A percentile compares a stretch with the other conserved stretches of the same genome.
phyloP scores from a whole-genome alignment of 2,329 filamentous ascomycete genomes.

The Alternaria sp. region DNA sequence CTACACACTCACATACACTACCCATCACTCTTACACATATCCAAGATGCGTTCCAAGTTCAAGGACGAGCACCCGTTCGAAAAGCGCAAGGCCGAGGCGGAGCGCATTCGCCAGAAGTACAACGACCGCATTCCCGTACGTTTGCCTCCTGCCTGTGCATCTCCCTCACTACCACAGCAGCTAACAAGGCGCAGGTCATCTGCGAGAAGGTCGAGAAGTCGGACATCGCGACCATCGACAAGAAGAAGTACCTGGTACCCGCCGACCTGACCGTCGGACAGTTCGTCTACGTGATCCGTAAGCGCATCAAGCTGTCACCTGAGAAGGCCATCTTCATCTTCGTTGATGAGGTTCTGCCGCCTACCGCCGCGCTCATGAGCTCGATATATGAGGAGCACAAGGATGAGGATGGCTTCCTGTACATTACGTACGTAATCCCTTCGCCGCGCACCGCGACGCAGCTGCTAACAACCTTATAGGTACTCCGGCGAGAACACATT shows the following conservation, averaged over 20 bases:
- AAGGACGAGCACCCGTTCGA: constrained; percentile 99
- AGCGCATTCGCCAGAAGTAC: constrained; percentile 99
- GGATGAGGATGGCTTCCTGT: constrained; percentile 85
- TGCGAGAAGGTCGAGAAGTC: constrained; percentile 99
- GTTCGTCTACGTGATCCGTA: constrained; percentile 99
- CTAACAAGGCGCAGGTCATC: constrained; percentile 73
- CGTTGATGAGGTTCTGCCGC: constrained; percentile 96
- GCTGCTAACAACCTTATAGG: constrained; percentile 50
- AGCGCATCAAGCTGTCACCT: constrained; percentile 98
- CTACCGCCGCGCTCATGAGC: constrained; percentile 97
- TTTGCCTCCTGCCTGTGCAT: constrained; percentile 34
- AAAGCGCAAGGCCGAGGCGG: constrained; percentile 99
- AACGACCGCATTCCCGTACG: constrained; percentile 96
- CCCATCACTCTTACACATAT: constrained; percentile 10
- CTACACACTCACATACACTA: constrained; percentile 17
- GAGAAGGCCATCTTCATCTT: constrained; percentile 99
- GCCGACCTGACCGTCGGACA: constrained; percentile 98
- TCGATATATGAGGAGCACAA: constrained; percentile 99
- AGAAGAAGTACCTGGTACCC: constrained; percentile 99
- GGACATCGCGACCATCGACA: constrained; percentile 99
- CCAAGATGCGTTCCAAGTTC: constrained; percentile 94
- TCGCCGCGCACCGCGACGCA: neutral
- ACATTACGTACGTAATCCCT: constrained; percentile 78
- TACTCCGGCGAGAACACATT: constrained; percentile 99
- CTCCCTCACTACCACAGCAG: constrained; percentile 3